Percentiles rank a stretch among this genome's conserved stretches.
These are phyloP conservation scores for Puccinia coronata DNA, from an alignment of 1,284 basidiomycete genomes.

Conservation along the genomic window DNA sequence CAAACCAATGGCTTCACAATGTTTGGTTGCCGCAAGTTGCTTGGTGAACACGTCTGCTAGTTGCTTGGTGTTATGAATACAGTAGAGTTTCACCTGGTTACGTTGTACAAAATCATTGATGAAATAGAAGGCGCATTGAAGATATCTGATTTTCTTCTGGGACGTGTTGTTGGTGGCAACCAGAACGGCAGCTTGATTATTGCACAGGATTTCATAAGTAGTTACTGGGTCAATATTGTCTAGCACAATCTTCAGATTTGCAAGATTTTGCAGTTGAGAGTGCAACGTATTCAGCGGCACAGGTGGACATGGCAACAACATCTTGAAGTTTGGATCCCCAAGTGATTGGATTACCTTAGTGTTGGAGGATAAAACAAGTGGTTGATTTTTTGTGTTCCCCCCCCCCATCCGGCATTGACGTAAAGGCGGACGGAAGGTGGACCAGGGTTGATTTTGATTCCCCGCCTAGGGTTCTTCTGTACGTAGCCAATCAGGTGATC, in stretches of 20 bases:
- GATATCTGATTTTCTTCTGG: background rate
- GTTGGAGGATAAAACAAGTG: background rate
- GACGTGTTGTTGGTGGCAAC: background rate
- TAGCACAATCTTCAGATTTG: background rate
- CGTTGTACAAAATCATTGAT: background rate
- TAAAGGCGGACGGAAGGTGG: no score
- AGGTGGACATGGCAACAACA: background rate
- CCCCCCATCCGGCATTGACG: no score
- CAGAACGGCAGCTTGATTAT: background rate
- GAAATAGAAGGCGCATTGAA: no score
- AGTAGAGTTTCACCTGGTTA: background rate
- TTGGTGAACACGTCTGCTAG: slow-evolving; percentile 2
- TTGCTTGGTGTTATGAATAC: background rate
- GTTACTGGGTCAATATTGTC: background rate
- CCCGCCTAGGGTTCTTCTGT: background rate
- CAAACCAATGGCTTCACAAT: no score
- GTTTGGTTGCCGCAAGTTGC: background rate
- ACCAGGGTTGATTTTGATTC: background rate
- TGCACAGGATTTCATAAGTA: background rate
- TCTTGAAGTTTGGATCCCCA: slow-evolving; percentile 12
- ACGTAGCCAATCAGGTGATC: background rate
- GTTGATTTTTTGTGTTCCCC: background rate
- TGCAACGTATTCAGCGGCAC: slow-evolving; percentile 17
- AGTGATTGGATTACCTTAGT: background rate
- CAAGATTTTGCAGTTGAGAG: background rate